These are phyloP conservation scores for Aspergillus eucalypticola DNA, from an alignment of 2,329 filamentous ascomycete species.

Conservation along the genomic window DNA sequence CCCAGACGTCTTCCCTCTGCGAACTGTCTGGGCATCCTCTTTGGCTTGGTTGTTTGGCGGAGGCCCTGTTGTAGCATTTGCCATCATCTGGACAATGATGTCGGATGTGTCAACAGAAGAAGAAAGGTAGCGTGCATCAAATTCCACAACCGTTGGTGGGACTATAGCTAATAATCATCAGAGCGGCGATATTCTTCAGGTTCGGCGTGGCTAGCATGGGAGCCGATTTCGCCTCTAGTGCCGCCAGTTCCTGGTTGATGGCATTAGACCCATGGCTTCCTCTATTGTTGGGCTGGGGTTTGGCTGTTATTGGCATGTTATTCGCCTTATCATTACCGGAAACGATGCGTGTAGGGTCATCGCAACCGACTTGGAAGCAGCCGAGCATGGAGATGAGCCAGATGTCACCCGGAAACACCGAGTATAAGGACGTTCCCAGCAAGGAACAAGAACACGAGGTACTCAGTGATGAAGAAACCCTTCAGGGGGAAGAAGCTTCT, in stretches of 20 bases:
- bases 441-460: constrained; percentile 24
- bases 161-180: constrained; percentile 25
- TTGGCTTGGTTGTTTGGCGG: constrained; percentile 50
- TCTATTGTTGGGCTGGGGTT: constrained; percentile 37
- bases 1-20: constrained; percentile 45
- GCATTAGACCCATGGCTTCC: constrained; percentile 43
- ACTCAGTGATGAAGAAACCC: constrained; percentile 15
- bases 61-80: constrained; percentile 49
- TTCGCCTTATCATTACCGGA: constrained; percentile 41
- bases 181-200: constrained; percentile 44
- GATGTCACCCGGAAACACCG: constrained; percentile 20
- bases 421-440: constrained; percentile 18
- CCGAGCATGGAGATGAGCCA: constrained; percentile 34
- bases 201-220: constrained; percentile 43
- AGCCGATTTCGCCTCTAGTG: constrained; percentile 41
- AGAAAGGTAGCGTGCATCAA: constrained; percentile 35
- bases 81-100: constrained; percentile 53
- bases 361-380: constrained; percentile 7
- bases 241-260: constrained; percentile 45
- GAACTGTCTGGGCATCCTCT: constrained; percentile 51
- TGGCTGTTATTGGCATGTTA: constrained; percentile 36
- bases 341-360: constrained; percentile 36
- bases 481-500: constrained; percentile 20
- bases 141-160: constrained; percentile 19
- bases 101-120: constrained; percentile 52